Conservation (phyloP, 257 asterid species). For the Solanum sejunctum region DNA sequence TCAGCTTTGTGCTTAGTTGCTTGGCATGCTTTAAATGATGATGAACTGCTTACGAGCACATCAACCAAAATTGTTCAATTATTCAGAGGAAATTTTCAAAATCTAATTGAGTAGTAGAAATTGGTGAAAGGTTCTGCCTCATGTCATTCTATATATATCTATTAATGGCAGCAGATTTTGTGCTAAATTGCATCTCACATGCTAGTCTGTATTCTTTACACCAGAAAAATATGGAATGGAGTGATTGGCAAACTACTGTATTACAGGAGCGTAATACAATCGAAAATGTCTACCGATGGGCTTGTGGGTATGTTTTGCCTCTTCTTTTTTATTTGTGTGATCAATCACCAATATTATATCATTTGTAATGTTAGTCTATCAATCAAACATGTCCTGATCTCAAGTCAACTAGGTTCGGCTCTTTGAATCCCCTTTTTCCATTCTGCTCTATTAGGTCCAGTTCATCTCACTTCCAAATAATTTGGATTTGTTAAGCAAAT, state of each 20-base stretch:
- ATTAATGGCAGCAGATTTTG: not conserved
- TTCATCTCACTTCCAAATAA: not conserved
- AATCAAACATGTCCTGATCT: not conserved
- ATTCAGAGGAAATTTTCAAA: not conserved
- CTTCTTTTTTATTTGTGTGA: not conserved
- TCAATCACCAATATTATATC: not conserved
- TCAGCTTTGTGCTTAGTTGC: not conserved
- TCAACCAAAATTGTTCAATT: not conserved
- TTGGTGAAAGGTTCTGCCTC: not conserved
- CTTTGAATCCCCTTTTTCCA: not conserved
- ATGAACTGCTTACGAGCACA: not conserved
- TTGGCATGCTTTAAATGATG: not conserved
- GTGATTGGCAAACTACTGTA: conserved; percentile 57
- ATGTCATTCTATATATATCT: not conserved
- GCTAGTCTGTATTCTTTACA: not conserved
- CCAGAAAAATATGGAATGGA: conserved; percentile 75
- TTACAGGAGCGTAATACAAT: conserved; percentile 68
- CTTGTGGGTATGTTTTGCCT: conserved; percentile 70
- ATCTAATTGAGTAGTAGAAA: not conserved
- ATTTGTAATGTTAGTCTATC: not conserved
- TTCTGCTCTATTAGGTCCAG: not conserved
- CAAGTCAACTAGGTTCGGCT: not conserved
- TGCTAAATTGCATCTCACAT: not conserved
- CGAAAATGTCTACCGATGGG: conserved; percentile 78
- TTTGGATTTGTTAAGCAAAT: not conserved